Base-by-base conservation (phyloP, 177 flowering plant species). In the Vitis hybrid region DNA sequence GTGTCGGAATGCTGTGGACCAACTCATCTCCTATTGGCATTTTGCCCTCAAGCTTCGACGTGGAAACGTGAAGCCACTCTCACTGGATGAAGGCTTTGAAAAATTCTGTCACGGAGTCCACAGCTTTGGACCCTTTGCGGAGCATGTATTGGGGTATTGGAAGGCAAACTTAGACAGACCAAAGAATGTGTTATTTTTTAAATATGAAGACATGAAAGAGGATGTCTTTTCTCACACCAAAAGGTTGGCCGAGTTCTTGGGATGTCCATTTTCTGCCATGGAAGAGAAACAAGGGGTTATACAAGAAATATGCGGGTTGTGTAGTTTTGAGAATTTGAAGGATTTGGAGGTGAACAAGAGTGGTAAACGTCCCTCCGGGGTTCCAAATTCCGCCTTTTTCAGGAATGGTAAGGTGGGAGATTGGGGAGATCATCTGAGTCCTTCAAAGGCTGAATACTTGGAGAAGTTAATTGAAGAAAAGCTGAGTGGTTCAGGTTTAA, bases 401-500 rank as follows among this genome's bases (percentile, higher is more conserved):
- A 49, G 75, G 55, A 52, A 61, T 32, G 75, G 70, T n/a, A 6
- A 60, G 19, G 66, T 72, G 14, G 75, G 75, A 49, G 75, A 72
- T 56, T 72, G 75, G 75, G 32, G 4, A 56, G 61, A 72, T 54
- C 19, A 60, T 52, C 48, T 72, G 14, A 60, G 52, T 8, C 59
- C 60, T 9, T 50, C 60, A 6, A 72, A 66, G 75, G 61, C 56
- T 1, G 70, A 50, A 4, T 40, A 64, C 15, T 3, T 72, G 11
- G 58, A 50, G 24, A 15, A 60, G 27, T n/a, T 72, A 1, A 65
- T 30, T 4, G 48, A 49, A 12, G 60, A 72, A 14, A 72, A 59
- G 21, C 40, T 72, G 1, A 10, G n/a, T 4, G 74, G 52, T 4
- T 48, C 65, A 4, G 70, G 64, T 8, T 59, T 72, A 48, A 52